Conservation (phyloP, 805 yeast species). For the Wickerhamomyces sydowiorum region DNA sequence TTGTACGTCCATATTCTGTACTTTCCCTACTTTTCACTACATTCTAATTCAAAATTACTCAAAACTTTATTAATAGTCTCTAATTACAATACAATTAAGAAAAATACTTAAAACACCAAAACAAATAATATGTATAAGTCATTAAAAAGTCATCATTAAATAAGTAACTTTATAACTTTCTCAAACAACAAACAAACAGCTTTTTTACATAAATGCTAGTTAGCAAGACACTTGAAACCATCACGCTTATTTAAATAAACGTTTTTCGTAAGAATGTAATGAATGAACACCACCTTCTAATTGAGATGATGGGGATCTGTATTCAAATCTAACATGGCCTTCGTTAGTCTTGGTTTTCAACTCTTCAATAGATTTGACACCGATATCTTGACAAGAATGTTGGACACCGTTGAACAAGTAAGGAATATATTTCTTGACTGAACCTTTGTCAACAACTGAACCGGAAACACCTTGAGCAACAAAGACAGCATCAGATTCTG, state of each 20-base stretch:
- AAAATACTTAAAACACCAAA: background rate
- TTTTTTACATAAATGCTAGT: background rate
- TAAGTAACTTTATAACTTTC: background rate
- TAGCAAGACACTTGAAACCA: constrained; percentile 1
- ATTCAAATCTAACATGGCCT: constrained; percentile 87
- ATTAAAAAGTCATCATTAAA: background rate
- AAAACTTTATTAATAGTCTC: background rate
- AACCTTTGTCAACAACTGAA: constrained; percentile 94
- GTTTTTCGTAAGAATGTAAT: constrained; percentile 94
- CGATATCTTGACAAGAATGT: constrained; percentile 98
- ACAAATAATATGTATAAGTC: background rate
- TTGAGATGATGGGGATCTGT: constrained; percentile 98
- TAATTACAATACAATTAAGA: background rate
- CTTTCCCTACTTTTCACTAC: background rate
- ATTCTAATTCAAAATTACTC: background rate
- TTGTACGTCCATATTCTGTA: background rate
- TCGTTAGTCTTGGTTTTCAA: constrained; percentile 58
- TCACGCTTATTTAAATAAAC: constrained; percentile 70
- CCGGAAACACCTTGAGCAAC: constrained; percentile 99
- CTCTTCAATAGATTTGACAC: constrained; percentile 59
- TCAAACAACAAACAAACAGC: background rate
- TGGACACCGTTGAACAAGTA: constrained; percentile 93
- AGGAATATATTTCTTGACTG: constrained; percentile 88
- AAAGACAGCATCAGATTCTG: constrained; percentile 90
- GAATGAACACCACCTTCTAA: constrained; percentile 98